Evolutionary conservation across 345 rosid species (phyloP).

Genomic region (Moringa oleifera): DNA sequence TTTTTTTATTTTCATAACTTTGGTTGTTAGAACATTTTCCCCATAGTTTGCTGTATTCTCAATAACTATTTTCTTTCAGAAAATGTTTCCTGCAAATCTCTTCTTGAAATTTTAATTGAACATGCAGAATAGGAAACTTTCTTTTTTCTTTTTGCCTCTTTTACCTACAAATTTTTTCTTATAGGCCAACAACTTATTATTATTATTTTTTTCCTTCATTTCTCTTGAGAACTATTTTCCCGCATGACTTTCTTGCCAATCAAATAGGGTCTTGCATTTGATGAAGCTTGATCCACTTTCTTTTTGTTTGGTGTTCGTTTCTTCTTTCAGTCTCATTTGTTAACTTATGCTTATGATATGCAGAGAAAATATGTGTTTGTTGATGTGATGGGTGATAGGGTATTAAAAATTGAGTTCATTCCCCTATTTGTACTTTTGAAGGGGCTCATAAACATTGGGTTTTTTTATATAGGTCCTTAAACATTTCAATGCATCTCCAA

Average conservation of each 20-base stretch:
- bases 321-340: too few species aligned
- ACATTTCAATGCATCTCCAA: slow-evolving; percentile 77
- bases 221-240: background rate
- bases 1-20: background rate
- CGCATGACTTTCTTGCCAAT: background rate
- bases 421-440: background rate
- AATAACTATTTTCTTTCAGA: too few species aligned
- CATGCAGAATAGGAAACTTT: background rate
- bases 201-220: background rate
- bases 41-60: too few species aligned
- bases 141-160: background rate
- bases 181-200: background rate
- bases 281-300: background rate
- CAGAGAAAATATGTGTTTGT: background rate
- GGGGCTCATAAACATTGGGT: background rate
- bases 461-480: slow-evolving; percentile 64
- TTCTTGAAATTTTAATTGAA: background rate
- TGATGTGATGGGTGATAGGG: background rate
- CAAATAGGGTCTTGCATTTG: background rate
- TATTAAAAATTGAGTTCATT: background rate
- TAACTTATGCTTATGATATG: too few species aligned
- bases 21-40: too few species aligned
- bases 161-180: background rate
- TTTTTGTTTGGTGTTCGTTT: background rate
- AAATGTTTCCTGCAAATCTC: background rate